phyloP scores from a whole-genome alignment of 805 yeast species.

The Nakazawaea molendinolei region DNA sequence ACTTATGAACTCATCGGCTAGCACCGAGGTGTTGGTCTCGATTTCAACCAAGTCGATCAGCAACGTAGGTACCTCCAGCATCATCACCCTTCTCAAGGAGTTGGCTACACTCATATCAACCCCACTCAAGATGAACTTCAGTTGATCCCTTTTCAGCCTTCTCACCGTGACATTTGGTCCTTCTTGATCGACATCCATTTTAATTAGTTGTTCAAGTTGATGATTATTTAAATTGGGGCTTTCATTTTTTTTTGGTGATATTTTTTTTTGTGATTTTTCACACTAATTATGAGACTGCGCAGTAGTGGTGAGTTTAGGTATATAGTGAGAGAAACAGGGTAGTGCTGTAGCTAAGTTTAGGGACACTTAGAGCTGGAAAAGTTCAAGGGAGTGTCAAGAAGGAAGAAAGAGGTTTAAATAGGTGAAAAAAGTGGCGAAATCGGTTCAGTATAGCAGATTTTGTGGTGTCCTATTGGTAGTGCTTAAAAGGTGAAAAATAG shows the following conservation, averaged over 20 bases:
- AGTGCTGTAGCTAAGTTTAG: too few relatives aligned
- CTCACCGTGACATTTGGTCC: constrained; percentile 87
- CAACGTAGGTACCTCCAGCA: constrained; percentile 94
- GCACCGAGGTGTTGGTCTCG: constrained; percentile 84
- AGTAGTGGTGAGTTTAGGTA: too few relatives aligned
- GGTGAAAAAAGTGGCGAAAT: too few relatives aligned
- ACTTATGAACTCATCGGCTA: constrained; percentile 94
- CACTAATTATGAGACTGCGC: too few relatives aligned
- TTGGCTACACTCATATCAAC: constrained; percentile 90
- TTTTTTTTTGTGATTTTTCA: background rate
- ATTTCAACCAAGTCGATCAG: constrained; percentile 96
- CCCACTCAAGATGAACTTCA: constrained; percentile 81
- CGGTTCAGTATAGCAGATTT: too few relatives aligned
- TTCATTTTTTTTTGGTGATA: background rate
- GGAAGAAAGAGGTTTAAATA: too few relatives aligned
- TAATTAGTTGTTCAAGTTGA: too few relatives aligned
- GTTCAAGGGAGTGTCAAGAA: too few relatives aligned
- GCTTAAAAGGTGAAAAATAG: too few relatives aligned
- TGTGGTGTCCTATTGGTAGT: too few relatives aligned
- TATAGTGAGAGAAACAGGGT: too few relatives aligned
- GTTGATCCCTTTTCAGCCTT: constrained; percentile 77
- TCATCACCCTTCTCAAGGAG: constrained; percentile 84
- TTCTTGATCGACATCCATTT: constrained; percentile 16
- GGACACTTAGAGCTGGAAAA: too few relatives aligned
- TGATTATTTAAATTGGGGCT: background rate